These are phyloP conservation scores for Dioszegia aurantiaca DNA, from an alignment of 768 basidiomycete species.

Conservation along the genomic window DNA sequence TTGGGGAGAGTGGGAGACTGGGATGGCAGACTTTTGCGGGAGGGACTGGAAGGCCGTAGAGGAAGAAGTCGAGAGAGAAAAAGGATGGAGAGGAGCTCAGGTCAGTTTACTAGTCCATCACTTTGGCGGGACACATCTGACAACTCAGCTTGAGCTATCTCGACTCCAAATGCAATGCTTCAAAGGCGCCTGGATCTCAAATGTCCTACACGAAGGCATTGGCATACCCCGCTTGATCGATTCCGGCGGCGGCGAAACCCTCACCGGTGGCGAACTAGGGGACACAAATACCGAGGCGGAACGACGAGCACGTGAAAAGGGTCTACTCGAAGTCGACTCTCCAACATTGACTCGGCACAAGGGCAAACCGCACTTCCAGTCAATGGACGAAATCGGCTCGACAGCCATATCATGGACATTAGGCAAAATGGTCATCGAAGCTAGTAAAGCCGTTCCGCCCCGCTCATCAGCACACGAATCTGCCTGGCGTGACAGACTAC, in stretches of 20 bases:
- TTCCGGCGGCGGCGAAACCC: constrained; percentile 69
- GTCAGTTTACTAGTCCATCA: constrained; percentile 52
- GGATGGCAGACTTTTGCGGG: constrained; percentile 79
- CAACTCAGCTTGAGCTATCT: constrained; percentile 66
- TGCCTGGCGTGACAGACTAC: constrained; percentile 24
- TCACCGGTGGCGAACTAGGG: constrained; percentile 56
- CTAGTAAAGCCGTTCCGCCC: constrained; percentile 57
- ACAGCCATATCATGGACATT: constrained; percentile 97
- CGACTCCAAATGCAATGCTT: constrained; percentile 97
- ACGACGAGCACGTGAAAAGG: constrained; percentile 74
- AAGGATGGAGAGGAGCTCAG: constrained; percentile 56
- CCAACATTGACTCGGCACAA: background rate
- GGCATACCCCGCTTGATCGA: constrained; percentile 90
- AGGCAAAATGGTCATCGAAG: constrained; percentile 98
- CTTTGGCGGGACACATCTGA: constrained; percentile 5
- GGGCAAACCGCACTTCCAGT: constrained; percentile 74
- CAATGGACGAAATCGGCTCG: constrained; percentile 82
- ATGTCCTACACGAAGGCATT: constrained; percentile 92
- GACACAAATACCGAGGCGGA: constrained; percentile 63
- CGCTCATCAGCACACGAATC: constrained; percentile 20
- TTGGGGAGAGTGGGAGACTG: constrained; percentile 91
- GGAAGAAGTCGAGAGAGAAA: constrained; percentile 61
- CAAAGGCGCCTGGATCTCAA: constrained; percentile 97
- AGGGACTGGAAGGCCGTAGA: constrained; percentile 76
- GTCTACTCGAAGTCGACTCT: constrained; percentile 56